A percentile compares a stretch with the other conserved stretches of the same genome.
These are phyloP conservation scores for Zymoseptoria tritici DNA, from an alignment of 2,329 filamentous ascomycete species.

Conservation along the genomic window DNA sequence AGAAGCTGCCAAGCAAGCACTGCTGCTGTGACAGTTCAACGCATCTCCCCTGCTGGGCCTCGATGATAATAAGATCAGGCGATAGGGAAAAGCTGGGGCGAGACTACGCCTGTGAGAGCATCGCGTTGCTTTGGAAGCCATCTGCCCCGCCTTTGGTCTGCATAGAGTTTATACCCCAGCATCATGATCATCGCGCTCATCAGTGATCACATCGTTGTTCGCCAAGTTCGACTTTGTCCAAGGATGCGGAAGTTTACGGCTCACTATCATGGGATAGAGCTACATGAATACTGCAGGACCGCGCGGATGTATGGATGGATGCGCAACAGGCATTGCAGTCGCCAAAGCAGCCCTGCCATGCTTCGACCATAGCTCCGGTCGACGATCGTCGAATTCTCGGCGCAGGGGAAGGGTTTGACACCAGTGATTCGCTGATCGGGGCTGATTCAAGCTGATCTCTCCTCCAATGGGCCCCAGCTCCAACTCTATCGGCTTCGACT, in stretches of 20 bases:
- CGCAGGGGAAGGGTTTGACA: slow-evolving; percentile 10
- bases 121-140: not conserved
- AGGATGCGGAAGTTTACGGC: not conserved
- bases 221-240: not conserved
- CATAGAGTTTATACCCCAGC: no score
- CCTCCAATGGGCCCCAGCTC: slow-evolving; percentile 9
- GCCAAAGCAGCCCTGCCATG: not conserved
- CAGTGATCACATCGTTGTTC: not conserved
- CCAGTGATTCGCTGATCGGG: slow-evolving; percentile 8
- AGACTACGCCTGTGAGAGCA: not conserved
- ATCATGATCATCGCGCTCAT: not conserved
- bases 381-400: slow-evolving; percentile 6
- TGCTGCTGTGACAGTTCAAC: not conserved
- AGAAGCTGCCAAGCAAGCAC: not conserved
- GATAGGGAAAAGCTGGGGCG: not conserved
- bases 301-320: not conserved
- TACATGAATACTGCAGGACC: not conserved
- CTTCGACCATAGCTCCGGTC: not conserved
- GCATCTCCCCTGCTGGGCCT: not conserved
- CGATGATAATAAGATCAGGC: not conserved
- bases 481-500: slow-evolving; percentile 5
- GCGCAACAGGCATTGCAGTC: not conserved
- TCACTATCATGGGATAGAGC: not conserved
- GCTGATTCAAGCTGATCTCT: slow-evolving; percentile 4
- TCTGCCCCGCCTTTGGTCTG: not conserved